Evolutionary conservation across 2,329 filamentous ascomycete species (phyloP), one percentile per base, ranked within the genome.

Genomic region (Sarocladiaceae sp.): DNA sequence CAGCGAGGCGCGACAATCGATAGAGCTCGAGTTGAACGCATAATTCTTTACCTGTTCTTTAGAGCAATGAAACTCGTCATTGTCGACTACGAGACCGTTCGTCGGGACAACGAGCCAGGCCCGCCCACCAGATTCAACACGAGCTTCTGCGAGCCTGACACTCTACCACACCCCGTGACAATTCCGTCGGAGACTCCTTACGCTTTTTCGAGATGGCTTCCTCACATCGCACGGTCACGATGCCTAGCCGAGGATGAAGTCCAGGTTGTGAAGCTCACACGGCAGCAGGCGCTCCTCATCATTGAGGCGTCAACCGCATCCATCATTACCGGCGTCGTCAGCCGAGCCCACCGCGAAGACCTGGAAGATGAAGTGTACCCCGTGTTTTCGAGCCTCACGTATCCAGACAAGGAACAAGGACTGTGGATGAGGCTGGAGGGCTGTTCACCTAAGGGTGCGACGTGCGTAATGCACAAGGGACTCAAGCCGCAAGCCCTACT

Each of bases 391-490:
- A 47, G 43, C 1, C 53, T 60, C 5, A 35, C 16, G 0, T 63
- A 64, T 35, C 57, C 66, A 9, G 13, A 19, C 19, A 21, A 39
- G 0, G 51, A 54, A 1, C 51, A 62, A 29, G 62, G 65, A 0
- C 50, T 72, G n/a, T 71, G 72, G 45, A 57, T 69, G 46, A 59
- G 67, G 10, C 55, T 72, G 13, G 62, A 64, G 20, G 60, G 60
- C 11, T 70, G 64, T 46, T 70, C 66, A 7, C 56, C 67, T 2
- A 72, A 72, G 48, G 69, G 72, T 45, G 65, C 59, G 1, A 52
- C 53, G 9, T 50, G 26, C 50, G 29, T n/a, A 29, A 19, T 44
- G 6, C 43, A 5, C 58, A 49, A 1, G 58, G 58, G 1, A 46
- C 9, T 15, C 12, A 43, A 33, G 16, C 41, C 41, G 18, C 41